phyloP scores from a whole-genome alignment of 768 basidiomycete genomes.

The Suillus subalutaceus region DNA sequence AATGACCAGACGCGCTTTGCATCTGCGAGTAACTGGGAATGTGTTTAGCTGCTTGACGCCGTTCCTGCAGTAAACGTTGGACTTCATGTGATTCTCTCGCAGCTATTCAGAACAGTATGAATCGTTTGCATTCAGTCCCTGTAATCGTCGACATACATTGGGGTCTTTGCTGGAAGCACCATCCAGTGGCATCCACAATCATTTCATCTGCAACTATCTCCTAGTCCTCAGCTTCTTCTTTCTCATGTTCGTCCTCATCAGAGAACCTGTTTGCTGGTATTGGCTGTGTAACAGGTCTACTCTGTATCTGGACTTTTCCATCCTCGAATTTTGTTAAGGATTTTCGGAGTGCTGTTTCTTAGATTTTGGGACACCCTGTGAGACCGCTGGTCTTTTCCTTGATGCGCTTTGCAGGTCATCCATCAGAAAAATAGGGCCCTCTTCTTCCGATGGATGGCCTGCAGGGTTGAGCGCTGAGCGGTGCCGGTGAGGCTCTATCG shows the following conservation, averaged over 20 bases:
- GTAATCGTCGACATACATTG: slow-evolving; percentile 46
- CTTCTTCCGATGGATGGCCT: too few species aligned
- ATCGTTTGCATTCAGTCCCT: slow-evolving; percentile 11
- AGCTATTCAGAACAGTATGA: slow-evolving; percentile 38
- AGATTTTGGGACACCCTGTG: slow-evolving; percentile 48
- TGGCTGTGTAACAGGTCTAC: slow-evolving; percentile 56
- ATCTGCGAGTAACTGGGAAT: slow-evolving; percentile 49
- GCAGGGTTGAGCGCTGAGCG: background rate
- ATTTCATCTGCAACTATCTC: slow-evolving; percentile 36
- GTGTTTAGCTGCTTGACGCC: slow-evolving; percentile 76
- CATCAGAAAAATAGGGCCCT: slow-evolving; percentile 32
- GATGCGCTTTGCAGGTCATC: slow-evolving; percentile 41
- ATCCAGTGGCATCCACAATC: too few species aligned
- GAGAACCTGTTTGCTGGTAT: too few species aligned
- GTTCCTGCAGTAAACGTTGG: slow-evolving; percentile 66
- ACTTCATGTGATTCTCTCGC: slow-evolving; percentile 71
- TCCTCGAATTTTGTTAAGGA: slow-evolving; percentile 21
- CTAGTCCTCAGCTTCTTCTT: slow-evolving; percentile 38
- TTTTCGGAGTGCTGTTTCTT: slow-evolving; percentile 58
- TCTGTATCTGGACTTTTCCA: slow-evolving; percentile 56
- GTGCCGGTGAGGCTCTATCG: too few species aligned
- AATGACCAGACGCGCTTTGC: slow-evolving; percentile 81
- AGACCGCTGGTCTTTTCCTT: slow-evolving; percentile 54
- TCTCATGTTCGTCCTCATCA: slow-evolving; percentile 38
- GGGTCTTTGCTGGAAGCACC: slow-evolving; percentile 50